Base-by-base conservation (phyloP, 306 rosid species). In the Spatholobus suberectus region DNA sequence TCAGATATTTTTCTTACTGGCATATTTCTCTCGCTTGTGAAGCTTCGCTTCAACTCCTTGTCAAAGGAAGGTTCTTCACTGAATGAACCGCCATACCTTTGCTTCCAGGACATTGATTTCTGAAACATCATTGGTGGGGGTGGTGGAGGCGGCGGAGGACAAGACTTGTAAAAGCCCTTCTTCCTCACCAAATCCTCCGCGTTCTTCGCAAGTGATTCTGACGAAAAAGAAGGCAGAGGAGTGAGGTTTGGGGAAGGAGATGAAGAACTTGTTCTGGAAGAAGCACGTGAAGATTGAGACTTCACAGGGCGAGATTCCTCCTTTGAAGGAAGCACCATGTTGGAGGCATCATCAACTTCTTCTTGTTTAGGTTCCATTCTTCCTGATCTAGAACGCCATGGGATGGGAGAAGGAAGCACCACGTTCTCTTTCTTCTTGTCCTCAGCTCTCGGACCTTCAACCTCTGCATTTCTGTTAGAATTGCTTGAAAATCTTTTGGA, bases 341-440 rank as follows among this genome's bases (percentile, higher is more conserved):
- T 7, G 2, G 24, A 35, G 9, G 72, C 26, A 9, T 35, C 43
- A 3, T 82, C 85, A 59, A 46, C 63, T 66, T 91, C 66, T 65
- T 92, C 94, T 61, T 85, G 88, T 68, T 84, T 89, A 81, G 78
- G 41, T 59, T 90, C 96, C 85, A 90, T 47, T 69, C n/a, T n/a
- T n/a, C n/a, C n/a, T n/a, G n/a, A n/a, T n/a, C 96, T 88, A 6
- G 98, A 91, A 66, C 97, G 67, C 99, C 98, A 92, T 37, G 98
- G 95, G 65, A 96, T 84, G 4, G 97, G 98, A 59, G 99, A 96
- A 80, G 91, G 92, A 87, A 92, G 97, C 61, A 91, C 98, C 73
- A 84, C 70, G 38, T 88, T 92, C 46, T 52, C 70, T 40, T 55
- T 41, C 83, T 80, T 54, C 6, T 87, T 84, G 18, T 77, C 84